Evolutionary conservation across 805 yeast genomes (phyloP), one percentile per base, ranked within the genome.

Genomic region (Teunomyces pallodes): DNA sequence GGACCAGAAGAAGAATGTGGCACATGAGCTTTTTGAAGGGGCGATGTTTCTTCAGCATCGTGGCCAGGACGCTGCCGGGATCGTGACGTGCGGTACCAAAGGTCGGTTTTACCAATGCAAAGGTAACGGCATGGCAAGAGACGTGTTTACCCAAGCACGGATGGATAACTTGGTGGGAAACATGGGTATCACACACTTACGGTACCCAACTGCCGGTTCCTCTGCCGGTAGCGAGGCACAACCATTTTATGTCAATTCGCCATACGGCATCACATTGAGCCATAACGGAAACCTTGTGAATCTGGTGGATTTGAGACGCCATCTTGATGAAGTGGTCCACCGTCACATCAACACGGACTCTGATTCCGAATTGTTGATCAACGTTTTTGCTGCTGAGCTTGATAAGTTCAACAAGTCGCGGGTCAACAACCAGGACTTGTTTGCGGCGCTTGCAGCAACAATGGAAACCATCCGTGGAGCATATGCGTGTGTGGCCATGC

Each of bases 1-100:
- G 9, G 87, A 90, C 66, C 87, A 83, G 56, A 66, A 75, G 20
- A 77, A 76, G 43, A 78, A 80, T 49, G 97, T 87, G 43, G 96
- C 96, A 9, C 83, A 96, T 4, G 98, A 91, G 62, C 76, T 94
- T 40, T 84, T 90, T 48, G 99, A 94, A 65, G 97, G 96, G 5
- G 86, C 92, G 53, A 82, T 90, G 72, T 92, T 86, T 66, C 75
- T 94, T 52, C 99, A 94, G 66, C 99, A 94, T 65, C 81, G 99
- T 64, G 99, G 99, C 41, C 99, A 94, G 73, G 99, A 94, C 67
- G 99, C 99, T 9, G 97, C 97, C n/a, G 99, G 99, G 54, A 92
- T 94, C 47, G 94, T 90, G 20, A 94, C 99, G 6, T 90, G 97
- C 66, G 98, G 97, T 46, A 76, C 86, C 40, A 83, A 92, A 52